Conservation (phyloP, 805 yeast genomes). For the Starmerella roubikii region DNA sequence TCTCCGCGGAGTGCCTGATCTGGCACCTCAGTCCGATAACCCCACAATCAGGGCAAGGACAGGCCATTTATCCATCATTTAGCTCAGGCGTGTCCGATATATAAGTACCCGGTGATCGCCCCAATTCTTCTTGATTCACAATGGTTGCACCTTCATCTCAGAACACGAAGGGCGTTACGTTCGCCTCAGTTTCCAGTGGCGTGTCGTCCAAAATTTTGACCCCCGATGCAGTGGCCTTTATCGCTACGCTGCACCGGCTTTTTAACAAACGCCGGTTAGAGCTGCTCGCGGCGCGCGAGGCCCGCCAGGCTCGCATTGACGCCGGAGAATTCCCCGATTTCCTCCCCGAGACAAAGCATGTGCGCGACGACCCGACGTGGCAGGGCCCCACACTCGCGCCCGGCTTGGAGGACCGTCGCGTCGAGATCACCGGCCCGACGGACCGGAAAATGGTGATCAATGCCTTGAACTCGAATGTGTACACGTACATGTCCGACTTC, state of each 20-base stretch:
- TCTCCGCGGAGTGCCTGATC: no score
- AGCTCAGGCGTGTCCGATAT: no score
- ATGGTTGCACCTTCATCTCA: conserved; percentile 22
- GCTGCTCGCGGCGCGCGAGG: conserved; percentile 42
- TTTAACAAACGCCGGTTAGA: conserved; percentile 44
- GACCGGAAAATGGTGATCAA: conserved; percentile 66
- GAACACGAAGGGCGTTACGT: conserved; percentile 36
- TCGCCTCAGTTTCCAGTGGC: conserved; percentile 39
- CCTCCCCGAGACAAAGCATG: conserved; percentile 47
- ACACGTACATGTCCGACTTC: conserved; percentile 65
- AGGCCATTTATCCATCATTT: no score
- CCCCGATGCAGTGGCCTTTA: conserved; percentile 48
- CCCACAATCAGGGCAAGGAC: no score
- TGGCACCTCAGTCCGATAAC: no score
- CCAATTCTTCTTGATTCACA: background rate
- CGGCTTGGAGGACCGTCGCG: conserved; percentile 58
- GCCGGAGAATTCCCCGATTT: conserved; percentile 55
- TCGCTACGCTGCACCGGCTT: conserved; percentile 53
- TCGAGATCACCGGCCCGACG: conserved; percentile 65
- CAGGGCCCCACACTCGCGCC: conserved; percentile 57
- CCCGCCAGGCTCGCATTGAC: conserved; percentile 43
- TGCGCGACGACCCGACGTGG: conserved; percentile 57
- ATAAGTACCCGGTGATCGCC: no score
- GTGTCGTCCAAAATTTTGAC: conserved; percentile 43
- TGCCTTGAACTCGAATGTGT: conserved; percentile 54